A percentile compares a stretch with the other conserved stretches of the same genome.
phyloP scores from a whole-genome alignment of 371 early-diverging fungal species.

The Mortierella sp. region DNA sequence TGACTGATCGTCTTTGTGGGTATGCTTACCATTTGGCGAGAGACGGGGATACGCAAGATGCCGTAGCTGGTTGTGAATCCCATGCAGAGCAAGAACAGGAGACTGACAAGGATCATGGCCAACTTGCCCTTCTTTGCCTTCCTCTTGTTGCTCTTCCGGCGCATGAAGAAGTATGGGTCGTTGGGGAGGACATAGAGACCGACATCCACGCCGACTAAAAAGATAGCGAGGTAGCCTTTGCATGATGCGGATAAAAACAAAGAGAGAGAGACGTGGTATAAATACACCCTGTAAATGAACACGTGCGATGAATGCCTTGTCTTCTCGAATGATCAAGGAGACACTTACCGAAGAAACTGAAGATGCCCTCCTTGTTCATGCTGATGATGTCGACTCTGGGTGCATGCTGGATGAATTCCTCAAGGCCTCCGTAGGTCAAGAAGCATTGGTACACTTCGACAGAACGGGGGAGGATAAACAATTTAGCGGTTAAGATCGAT shows the following conservation, averaged over 20 bases:
- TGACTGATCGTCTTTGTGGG: too few relatives aligned
- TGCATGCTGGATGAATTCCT: slow-evolving; percentile 82
- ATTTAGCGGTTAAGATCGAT: too few relatives aligned
- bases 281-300: not conserved
- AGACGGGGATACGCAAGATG: slow-evolving; percentile 61
- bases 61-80: slow-evolving; percentile 54
- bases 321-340: not conserved
- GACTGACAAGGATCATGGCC: slow-evolving; percentile 57
- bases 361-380: slow-evolving; percentile 94
- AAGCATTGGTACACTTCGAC: slow-evolving; percentile 66
- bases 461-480: too few relatives aligned
- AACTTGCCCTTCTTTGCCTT: slow-evolving; percentile 58
- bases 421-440: slow-evolving; percentile 66
- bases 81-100: slow-evolving; percentile 53
- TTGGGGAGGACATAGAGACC: slow-evolving; percentile 68
- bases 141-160: slow-evolving; percentile 51
- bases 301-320: not conserved
- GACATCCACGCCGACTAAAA: slow-evolving; percentile 75
- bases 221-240: slow-evolving; percentile 85
- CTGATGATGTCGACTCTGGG: slow-evolving; percentile 82
- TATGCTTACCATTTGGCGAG: slow-evolving; percentile 75
- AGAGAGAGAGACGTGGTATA: not conserved
- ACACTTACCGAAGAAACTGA: slow-evolving; percentile 76
- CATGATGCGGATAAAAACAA: slow-evolving; percentile 11
- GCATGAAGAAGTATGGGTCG: slow-evolving; percentile 54